Percentiles rank a stretch among this genome's conserved stretches.
phyloP scores from a whole-genome alignment of 257 asterid species.

The Salvia rosmarinus region DNA sequence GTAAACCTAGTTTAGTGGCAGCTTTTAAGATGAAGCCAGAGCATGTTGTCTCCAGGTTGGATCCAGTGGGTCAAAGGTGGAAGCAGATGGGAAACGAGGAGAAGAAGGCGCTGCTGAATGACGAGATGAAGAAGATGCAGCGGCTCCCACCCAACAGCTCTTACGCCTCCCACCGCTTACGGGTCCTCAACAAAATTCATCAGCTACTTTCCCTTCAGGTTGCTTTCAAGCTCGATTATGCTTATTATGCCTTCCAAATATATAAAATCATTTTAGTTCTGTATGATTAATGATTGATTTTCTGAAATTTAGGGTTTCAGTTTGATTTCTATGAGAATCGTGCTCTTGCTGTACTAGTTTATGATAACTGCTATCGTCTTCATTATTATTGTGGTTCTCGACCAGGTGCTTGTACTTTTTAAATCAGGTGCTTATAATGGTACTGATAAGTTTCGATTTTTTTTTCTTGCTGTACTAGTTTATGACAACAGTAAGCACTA shows the following conservation, averaged over 20 bases:
- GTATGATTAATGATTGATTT: not conserved
- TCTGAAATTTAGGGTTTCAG: slow-evolving; percentile 6
- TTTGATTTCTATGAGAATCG: not conserved
- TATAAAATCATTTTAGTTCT: not conserved
- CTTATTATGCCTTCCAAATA: not conserved
- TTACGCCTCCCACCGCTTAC: slow-evolving; percentile 72
- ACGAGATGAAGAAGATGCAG: slow-evolving; percentile 60
- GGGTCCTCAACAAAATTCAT: slow-evolving; percentile 65
- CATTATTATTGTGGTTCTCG: no score
- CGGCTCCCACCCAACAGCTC: slow-evolving; percentile 65
- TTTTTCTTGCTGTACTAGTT: not conserved
- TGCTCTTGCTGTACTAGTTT: not conserved
- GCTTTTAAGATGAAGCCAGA: slow-evolving; percentile 21
- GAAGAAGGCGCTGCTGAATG: slow-evolving; percentile 53
- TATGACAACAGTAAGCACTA: not conserved
- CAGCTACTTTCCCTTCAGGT: slow-evolving; percentile 73
- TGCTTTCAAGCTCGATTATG: not conserved
- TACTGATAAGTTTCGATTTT: not conserved
- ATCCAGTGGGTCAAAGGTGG: slow-evolving; percentile 25
- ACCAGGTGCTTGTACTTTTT: not conserved
- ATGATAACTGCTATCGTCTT: no score
- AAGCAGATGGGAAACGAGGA: slow-evolving; percentile 48
- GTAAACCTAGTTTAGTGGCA: not conserved
- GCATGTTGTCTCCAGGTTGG: slow-evolving; percentile 30
- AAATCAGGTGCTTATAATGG: not conserved